phyloP scores from a whole-genome alignment of 1,284 basidiomycete genomes.

The Ceratobasidium sp. region DNA sequence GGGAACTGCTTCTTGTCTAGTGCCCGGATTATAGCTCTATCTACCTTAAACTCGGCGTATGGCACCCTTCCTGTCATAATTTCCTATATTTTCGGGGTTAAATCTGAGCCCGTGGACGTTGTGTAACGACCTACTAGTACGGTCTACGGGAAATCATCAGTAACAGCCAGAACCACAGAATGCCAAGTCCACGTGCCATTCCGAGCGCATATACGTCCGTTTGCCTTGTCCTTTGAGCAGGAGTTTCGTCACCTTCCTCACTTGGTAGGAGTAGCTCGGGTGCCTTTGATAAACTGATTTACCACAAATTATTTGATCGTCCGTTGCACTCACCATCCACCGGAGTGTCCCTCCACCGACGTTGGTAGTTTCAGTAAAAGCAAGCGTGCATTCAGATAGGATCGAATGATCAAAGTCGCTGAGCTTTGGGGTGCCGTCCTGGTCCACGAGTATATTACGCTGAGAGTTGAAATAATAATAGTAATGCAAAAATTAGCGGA shows the following conservation, averaged over 20 bases:
- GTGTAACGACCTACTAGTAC: conserved; percentile 1
- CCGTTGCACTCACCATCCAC: conserved; percentile 29
- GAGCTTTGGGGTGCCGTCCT: conserved; percentile 2
- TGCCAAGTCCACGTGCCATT: conserved; percentile 30
- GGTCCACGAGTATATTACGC: conserved; percentile 13
- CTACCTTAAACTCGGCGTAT: conserved; percentile 19
- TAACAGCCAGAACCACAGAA: too few species aligned
- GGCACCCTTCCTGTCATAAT: conserved; percentile 15
- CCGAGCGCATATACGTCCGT: conserved; percentile 34
- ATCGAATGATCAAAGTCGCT: conserved; percentile 38
- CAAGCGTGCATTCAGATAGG: conserved; percentile 12
- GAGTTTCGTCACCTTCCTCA: not conserved
- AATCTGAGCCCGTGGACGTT: too few species aligned
- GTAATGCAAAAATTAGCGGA: too few species aligned
- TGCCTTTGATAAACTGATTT: not conserved
- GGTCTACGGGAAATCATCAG: not conserved
- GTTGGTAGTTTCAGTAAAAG: conserved; percentile 31
- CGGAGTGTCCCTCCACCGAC: conserved; percentile 24
- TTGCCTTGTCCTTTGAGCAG: not conserved
- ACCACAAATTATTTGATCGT: not conserved
- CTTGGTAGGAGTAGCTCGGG: conserved; percentile 9
- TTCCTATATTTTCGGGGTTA: conserved; percentile 5
- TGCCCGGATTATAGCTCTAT: not conserved
- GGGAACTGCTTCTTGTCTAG: not conserved
- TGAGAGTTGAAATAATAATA: not conserved